These are phyloP conservation scores for Tripterygium wilfordii DNA, from an alignment of 177 flowering plant genomes.

Conservation along the genomic window DNA sequence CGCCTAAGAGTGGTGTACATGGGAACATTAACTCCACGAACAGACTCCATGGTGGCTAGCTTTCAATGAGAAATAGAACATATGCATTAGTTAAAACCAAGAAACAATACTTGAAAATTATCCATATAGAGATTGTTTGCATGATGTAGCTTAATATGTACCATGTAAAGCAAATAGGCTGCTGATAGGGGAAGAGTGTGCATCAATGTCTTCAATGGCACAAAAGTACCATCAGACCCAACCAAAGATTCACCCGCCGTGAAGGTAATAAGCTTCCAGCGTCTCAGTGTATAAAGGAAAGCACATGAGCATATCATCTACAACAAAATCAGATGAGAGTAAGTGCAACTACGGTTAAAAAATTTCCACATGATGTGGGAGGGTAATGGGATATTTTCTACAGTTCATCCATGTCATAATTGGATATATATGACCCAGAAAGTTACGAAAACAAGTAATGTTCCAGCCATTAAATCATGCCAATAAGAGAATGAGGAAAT, in stretches of 20 bases:
- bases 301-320: slow-evolving; percentile 81
- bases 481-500: too few species aligned
- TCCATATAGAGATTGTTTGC: not conserved
- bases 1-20: slow-evolving; percentile 98
- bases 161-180: slow-evolving; percentile 88
- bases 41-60: slow-evolving; percentile 89
- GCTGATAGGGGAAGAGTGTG: slow-evolving; percentile 69
- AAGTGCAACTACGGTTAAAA: too few species aligned
- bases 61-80: slow-evolving; percentile 24
- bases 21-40: slow-evolving; percentile 94
- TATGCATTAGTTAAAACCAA: slow-evolving; percentile 3
- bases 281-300: slow-evolving; percentile 64
- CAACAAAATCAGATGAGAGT: not conserved
- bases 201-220: slow-evolving; percentile 53
- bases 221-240: slow-evolving; percentile 33
- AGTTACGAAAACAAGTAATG: too few species aligned
- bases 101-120: slow-evolving; percentile 1
- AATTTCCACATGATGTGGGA: too few species aligned
- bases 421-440: too few species aligned
- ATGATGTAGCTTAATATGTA: slow-evolving; percentile 19
- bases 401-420: too few species aligned
- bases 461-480: too few species aligned
- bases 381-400: too few species aligned
- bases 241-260: slow-evolving; percentile 36
- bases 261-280: slow-evolving; percentile 72